Evolutionary conservation across 2,329 filamentous ascomycete species (phyloP), one percentile per base, ranked within the genome.

Genomic region (Aspergillus neoniger): DNA sequence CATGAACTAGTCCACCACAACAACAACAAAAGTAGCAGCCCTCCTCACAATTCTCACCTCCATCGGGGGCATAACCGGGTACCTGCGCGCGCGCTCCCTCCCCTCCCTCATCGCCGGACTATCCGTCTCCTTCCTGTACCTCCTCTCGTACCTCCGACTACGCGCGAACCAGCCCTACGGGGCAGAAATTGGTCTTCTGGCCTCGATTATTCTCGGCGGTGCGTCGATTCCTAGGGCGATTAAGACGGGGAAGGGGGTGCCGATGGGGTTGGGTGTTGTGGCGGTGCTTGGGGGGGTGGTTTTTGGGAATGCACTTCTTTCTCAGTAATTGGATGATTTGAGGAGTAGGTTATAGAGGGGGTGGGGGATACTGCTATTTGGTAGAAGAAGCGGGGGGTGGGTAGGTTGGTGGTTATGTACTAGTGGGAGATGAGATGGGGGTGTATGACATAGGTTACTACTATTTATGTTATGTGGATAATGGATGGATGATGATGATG

Each of bases 151-250:
- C 65, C 88, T 91, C 72, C 90, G 93, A 61, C 88, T 96, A 64
- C 88, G 89, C 69, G 88, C 87, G 69, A 82, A 84, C 63, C 85
- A 92, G 74, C 75, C 90, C 3, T 96, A 95, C 76, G 95, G 94
- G 64, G 80, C 96, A 67, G 95, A 98, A 78, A 81, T 96, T 47
- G 91, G 90, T n/a, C 84, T 99, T 9, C 82, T 97, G 47, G 95
- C 95, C 4, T 96, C 91, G 0, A 71, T 92, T n/a, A 80, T 98
- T 25, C 84, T 99, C 38, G 94, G 85, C 2, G 92, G 92, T 19
- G 90, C 90, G 44, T 90, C 91, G 2, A 88, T 98, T 62, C 95
- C 95, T 12, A 85, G 95, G 55, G 95, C 92, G 4, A 87, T 99
- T 71, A 91, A 88, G 76, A 85, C 88, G 44, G 83, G 85, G 69